Base-by-base conservation (phyloP, 768 basidiomycete species). In the Leccinum barrowsii region DNA sequence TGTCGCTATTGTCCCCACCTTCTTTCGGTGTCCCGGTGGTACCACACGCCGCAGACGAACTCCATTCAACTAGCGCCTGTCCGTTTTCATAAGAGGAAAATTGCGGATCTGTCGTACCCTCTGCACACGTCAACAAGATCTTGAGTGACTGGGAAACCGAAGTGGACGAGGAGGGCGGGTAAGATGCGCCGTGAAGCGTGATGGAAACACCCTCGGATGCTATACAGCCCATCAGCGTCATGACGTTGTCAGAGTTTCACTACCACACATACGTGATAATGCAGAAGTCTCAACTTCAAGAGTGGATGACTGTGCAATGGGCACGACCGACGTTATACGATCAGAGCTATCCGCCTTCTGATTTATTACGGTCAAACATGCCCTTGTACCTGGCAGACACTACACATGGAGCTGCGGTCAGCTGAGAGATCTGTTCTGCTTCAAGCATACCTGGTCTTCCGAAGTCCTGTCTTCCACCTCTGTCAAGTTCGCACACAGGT, bases 361-460 rank as follows among this genome's bases (percentile, higher is more conserved):
- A 65, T 92, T 92, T 34, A 77, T 80, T 64, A 81, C 82, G 4
- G 83, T 87, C 30, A 92, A 75, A 73, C 93, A 95, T 51, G 85
- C 89, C 65, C 86, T 78, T 50, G 90, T 89, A 22, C 84, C 88
- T 21, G 69, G 55, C 19, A 80, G 71, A 74, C 91, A 94, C 91
- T 94, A 64, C 19, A 50, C 32, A 26, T 52, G 24, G 48, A 54
- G 44, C 50, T 56, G 37, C 26, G 62, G 55, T 61, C 51, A 57
- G 57, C 53, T 21, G 26, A 52, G 13, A 48, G 49, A 21, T 40
- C 5, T 8, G 35, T 32, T 37, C 21, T 55, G 49, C 12, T 26
- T 40, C 32, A 42, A 47, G 74, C 82, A 63, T 67, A 91, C 91
- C 82, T 92, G 90, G 74, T 94, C 92, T 28, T 70, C 66, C 3